These are phyloP conservation scores for Golubevia sp. DNA, from an alignment of 1,284 basidiomycete genomes.

Conservation along the genomic window DNA sequence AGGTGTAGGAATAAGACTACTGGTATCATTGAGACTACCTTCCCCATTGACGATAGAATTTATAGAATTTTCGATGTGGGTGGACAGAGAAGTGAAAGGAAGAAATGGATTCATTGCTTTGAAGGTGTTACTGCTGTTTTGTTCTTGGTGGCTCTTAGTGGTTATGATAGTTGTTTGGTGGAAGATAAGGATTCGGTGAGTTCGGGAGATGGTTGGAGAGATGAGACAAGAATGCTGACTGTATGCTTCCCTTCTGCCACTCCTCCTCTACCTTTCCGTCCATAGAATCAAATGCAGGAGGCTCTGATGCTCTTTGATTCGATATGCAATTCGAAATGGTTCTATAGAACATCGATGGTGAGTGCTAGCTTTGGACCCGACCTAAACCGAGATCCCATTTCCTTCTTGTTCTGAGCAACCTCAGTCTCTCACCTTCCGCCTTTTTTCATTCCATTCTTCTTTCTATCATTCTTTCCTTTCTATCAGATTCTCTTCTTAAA, in stretches of 20 bases:
- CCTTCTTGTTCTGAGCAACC: conserved; percentile 1
- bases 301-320: conserved; percentile 94
- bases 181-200: conserved; percentile 87
- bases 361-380: conserved; percentile 47
- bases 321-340: conserved; percentile 95
- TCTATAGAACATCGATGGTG: conserved; percentile 85
- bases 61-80: conserved; percentile 82
- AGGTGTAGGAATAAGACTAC: conserved; percentile 83
- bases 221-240: neutral
- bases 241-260: neutral
- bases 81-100: conserved; percentile 83
- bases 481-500: conserved; percentile 73
- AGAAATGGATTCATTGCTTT: conserved; percentile 69
- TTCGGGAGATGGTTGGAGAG: conserved; percentile 17
- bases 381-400: too few species aligned
- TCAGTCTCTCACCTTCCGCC: too few species aligned
- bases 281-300: conserved; percentile 95
- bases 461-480: conserved; percentile 6
- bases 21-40: conserved; percentile 91
- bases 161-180: conserved; percentile 88
- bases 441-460: conserved; percentile 9
- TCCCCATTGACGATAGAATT: conserved; percentile 65
- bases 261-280: too few species aligned
- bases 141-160: conserved; percentile 82
- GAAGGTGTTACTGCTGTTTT: conserved; percentile 74